Base-by-base conservation (phyloP, 2,329 filamentous ascomycete species). In the Chaetomiaceae sp. region DNA sequence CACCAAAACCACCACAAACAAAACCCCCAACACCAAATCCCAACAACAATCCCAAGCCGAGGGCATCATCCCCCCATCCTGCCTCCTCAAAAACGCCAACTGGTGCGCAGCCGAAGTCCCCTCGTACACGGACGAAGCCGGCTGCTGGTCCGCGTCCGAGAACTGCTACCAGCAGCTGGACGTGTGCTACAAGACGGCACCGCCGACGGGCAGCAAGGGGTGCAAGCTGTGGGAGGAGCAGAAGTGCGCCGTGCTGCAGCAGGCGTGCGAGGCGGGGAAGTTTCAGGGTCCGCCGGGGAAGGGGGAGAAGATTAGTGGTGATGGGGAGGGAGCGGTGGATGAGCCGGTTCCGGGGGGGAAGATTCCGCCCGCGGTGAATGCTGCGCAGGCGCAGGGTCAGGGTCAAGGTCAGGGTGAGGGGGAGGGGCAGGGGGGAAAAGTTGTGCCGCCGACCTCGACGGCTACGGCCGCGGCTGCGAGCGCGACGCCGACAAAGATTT, bases 21-120 rank as follows among this genome's bases (percentile, higher is more conserved):
- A 30, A 14, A 48, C 49, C 21, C 50, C 50, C 23, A 37, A 37
- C 35, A 16, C 19, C 48, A 12, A 51, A 20, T 37, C 50, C 30
- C 42, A 42, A 2, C 40, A 51, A 56, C 67, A 25, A 27, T 34
- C 38, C 3, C 48, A 61, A 3, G 30, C 44, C 6, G 70, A 75
- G 35, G 82, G 81, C 12, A 65, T 74, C 12, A 70, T 81, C 46
- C 83, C 83, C 0, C 48, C 61, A 1, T 68, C 73, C 58, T 86
- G 81, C 62, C 70, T 87, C 33, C 62, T 83, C 53, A 79, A 81
- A 62, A 87, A 87, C 63, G 85, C 72, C 52, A 88, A 89, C 70
- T 89, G 85, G 85, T 87, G 83, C 66, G 84, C 76, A 45, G 70
- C 75, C 53, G 77, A 86, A 61, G 73, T 88, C 1, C 65, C 76